These are phyloP conservation scores for Ophiostoma fasciatum DNA, from an alignment of 2,329 filamentous ascomycete species.

Conservation along the genomic window DNA sequence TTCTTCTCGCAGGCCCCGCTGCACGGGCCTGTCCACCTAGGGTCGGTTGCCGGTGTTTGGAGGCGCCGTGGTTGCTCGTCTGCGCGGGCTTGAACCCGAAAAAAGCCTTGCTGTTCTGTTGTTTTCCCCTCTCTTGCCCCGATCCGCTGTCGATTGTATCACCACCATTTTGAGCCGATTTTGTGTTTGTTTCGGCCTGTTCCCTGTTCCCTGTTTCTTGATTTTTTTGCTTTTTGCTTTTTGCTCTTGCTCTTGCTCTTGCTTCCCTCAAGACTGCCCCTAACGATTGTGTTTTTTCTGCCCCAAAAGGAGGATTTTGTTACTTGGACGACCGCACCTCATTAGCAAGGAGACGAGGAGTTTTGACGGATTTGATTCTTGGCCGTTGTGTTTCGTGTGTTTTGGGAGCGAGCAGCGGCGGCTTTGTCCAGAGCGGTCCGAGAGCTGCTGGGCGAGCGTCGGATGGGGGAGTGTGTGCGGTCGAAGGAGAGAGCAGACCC, in stretches of 20 bases:
- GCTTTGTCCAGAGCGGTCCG: no score
- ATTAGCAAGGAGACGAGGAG: neutral
- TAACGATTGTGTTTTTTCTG: constrained; percentile 1
- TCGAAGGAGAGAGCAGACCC: neutral
- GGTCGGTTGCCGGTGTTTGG: constrained; percentile 12
- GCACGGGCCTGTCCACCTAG: constrained; percentile 13
- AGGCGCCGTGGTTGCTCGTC: constrained; percentile 6
- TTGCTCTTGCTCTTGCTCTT: neutral
- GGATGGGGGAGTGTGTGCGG: no score
- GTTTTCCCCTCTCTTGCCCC: neutral
- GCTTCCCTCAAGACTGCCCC: neutral
- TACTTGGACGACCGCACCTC: constrained; percentile 1
- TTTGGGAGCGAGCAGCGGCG: no score
- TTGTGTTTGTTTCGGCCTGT: constrained; percentile 1
- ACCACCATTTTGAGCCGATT: constrained; percentile 2
- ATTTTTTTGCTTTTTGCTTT: neutral
- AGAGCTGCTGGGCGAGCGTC: no score
- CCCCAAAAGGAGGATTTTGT: neutral
- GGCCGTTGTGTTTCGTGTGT: neutral
- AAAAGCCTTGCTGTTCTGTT: constrained; percentile 1
- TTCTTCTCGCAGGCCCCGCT: constrained; percentile 17
- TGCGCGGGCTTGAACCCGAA: constrained; percentile 2
- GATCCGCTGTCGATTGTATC: constrained; percentile 1
- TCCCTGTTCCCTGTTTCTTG: constrained; percentile 1
- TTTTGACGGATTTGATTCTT: neutral